These are phyloP conservation scores for Xylariales sp. DNA, from an alignment of 2,329 filamentous ascomycete species.

Conservation along the genomic window DNA sequence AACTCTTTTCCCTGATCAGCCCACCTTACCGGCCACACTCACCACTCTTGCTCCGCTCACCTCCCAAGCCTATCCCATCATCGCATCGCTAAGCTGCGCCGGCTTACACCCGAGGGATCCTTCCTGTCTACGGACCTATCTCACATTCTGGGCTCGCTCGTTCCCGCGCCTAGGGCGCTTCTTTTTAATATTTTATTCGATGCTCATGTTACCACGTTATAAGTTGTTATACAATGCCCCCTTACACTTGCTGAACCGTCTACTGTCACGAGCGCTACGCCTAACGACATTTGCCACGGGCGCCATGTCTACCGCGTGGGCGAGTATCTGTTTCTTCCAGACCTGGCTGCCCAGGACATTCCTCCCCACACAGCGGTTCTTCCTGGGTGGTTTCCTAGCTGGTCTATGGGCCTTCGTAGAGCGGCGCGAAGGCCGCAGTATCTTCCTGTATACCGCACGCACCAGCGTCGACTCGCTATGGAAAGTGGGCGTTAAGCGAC, in stretches of 20 bases:
- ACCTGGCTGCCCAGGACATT: slow-evolving; percentile 77
- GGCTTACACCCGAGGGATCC: slow-evolving; percentile 88
- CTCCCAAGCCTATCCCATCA: slow-evolving; percentile 85
- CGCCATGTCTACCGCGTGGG: slow-evolving; percentile 89
- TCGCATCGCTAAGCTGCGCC: slow-evolving; percentile 87
- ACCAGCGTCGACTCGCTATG: slow-evolving; percentile 85
- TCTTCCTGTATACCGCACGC: slow-evolving; percentile 83
- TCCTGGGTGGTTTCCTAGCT: slow-evolving; percentile 85
- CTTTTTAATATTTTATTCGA: slow-evolving; percentile 79
- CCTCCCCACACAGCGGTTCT: slow-evolving; percentile 86
- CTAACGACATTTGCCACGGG: slow-evolving; percentile 83
- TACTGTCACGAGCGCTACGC: slow-evolving; percentile 77
- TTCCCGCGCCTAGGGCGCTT: slow-evolving; percentile 84
- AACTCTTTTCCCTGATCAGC: slow-evolving; percentile 81
- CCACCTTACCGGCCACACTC: slow-evolving; percentile 74
- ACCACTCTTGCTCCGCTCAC: slow-evolving; percentile 79
- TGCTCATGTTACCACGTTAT: slow-evolving; percentile 76
- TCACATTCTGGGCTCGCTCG: slow-evolving; percentile 86
- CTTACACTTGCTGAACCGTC: slow-evolving; percentile 70
- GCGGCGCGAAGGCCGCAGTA: slow-evolving; percentile 69
- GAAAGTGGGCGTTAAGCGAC: slow-evolving; percentile 92
- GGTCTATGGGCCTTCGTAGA: slow-evolving; percentile 88
- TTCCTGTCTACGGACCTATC: slow-evolving; percentile 86
- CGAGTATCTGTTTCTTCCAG: slow-evolving; percentile 89
- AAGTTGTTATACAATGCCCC: slow-evolving; percentile 77